Percentiles rank a stretch among this genome's conserved stretches.
Conservation (phyloP, 176 grass and related monocot species). For the Aegilops longissima region DNA sequence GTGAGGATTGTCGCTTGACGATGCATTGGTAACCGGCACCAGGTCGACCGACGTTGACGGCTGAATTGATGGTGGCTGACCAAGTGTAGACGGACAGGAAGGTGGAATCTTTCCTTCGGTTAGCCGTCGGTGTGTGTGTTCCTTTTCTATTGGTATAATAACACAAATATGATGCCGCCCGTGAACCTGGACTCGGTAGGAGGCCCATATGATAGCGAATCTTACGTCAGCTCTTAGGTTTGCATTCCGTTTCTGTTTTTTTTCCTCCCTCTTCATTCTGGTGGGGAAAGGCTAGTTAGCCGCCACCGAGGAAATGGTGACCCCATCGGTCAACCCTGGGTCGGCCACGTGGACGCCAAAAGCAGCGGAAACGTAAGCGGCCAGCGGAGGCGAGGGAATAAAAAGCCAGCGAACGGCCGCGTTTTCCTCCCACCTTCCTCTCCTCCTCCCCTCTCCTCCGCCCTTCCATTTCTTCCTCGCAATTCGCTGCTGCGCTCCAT, state of each 20-base stretch:
- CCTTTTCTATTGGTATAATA: no score
- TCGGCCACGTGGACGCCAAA: conserved; percentile 17
- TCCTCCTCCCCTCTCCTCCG: background rate
- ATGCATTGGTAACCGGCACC: no score
- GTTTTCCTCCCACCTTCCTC: background rate
- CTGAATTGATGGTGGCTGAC: background rate
- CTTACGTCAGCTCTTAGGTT: background rate
- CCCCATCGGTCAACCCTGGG: no score
- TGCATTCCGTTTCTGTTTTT: background rate
- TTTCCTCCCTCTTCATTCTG: no score
- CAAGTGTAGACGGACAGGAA: conserved; percentile 15
- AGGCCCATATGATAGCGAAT: background rate
- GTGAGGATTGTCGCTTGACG: no score
- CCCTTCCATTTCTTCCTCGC: background rate
- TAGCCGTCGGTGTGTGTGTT: background rate
- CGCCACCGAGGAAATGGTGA: background rate
- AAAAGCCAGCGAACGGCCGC: conserved; percentile 29
- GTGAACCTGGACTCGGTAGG: background rate
- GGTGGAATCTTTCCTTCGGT: conserved; percentile 4
- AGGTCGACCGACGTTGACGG: background rate
- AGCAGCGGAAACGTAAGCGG: background rate
- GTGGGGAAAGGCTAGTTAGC: background rate
- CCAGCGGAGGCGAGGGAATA: conserved; percentile 6
- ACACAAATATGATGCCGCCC: background rate
- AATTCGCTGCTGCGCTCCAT: background rate